Base-by-base conservation (phyloP, 257 asterid genomes). In the Solanum lycopersicoides region DNA sequence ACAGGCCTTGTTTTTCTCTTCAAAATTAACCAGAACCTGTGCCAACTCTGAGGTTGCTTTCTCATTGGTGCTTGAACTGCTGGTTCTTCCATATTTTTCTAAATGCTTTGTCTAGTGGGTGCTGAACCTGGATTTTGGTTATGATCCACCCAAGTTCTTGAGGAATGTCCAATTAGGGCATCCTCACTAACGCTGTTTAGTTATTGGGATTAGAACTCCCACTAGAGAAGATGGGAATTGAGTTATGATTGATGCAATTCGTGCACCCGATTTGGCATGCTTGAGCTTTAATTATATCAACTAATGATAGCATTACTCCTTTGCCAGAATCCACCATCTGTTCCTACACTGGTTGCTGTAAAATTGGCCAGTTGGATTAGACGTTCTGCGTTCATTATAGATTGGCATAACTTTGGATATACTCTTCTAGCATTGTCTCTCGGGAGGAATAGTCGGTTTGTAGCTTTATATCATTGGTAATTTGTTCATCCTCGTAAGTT, bases 351-450 rank as follows among this genome's bases (percentile, higher is more conserved):
- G 86, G 97, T 97, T 76, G 99, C 92, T 89, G 98, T 95, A 89
- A 95, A 95, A 92, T 94, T 94, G 95, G 96, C 95, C 88, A 95
- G 98, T 94, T 93, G 97, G 95, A 84, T 94, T 91, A 93, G 98
- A 87, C 89, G 79, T 87, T 93, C 99, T 28, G 93, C 94, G 30
- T 92, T 97, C 87, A 83, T 97, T 47, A 88, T 97, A 63, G 99
- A 97, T 91, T 97, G 99, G 99, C 99, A 97, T 91, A 97, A 97
- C 88, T 97, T 97, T 88, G 98, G 98, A 89, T 95, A 95, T 80
- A 95, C 99, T 16, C 91, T 97, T 63, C 95, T 97, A 69, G 97
- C 98, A 15, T 89, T 97, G 87, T 93, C 98, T 88, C 94, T 94
- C 47, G 98, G 99, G 79, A 90, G 98, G 89, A 92, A 91, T 84